Evolutionary conservation across 331 rosid genomes (phyloP), one percentile per base, ranked within the genome.

Genomic region (Quercus phellos): DNA sequence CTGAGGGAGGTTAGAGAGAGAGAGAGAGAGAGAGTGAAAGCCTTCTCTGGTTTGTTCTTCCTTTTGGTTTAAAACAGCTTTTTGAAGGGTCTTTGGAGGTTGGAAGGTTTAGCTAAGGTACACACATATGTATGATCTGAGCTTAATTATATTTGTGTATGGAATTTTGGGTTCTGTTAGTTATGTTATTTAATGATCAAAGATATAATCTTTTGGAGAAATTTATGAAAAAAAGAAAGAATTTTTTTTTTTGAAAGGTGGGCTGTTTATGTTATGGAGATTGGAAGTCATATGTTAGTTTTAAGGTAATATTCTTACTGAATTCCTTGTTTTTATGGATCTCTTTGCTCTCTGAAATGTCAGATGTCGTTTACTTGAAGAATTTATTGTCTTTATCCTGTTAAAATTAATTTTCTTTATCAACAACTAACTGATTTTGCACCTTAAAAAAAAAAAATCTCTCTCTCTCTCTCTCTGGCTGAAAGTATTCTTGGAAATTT

Each of bases 1-100:
- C 51, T 51, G 87, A 73, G 72, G 86, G 80, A 84, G 81, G 86
- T 80, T 86, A 83, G 77, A 73, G 13, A 73, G 30, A 75, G 42
- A 79, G 29, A 51, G 26, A 79, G 79, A n/a, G 5, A 71, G 80
- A 77, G 51, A 63, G 64, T 58, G 78, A 14, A 35, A 14, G 46
- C 13, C 77, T 53, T 56, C 77, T 77, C 84, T 78, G 51, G 51
- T 86, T 77, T 58, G 72, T 81, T 51, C 83, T 71, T 26, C 69
- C 68, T 70, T 83, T 60, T 74, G 32, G 21, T 55, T 79, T 34
- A 72, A n/a, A 60, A 18, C 86, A 83, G 73, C 85, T 83, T 85
- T 63, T 34, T 78, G 61, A 50, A 74, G 79, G 59, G 51, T 72
- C 72, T 68, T 74, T 74, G 76, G 55, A 74, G 74, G 43, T 56